Evolutionary conservation across 768 basidiomycete genomes (phyloP), one percentile per base, ranked within the genome.

Genomic region (Mycena chlorophos): DNA sequence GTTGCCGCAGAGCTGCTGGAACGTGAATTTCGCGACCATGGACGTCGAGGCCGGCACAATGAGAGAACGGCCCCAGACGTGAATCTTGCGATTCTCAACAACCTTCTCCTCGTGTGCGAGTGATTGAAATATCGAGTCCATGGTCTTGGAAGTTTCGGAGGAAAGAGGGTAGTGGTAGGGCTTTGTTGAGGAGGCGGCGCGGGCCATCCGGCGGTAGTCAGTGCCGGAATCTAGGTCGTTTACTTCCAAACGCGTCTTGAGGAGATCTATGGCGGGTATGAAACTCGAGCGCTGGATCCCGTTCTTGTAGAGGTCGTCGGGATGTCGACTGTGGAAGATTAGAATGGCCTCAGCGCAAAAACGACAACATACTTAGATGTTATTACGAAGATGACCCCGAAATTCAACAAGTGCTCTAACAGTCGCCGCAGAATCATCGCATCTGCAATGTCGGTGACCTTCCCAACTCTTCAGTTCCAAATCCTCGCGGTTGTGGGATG

Each of bases 291-390:
- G 84, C 69, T 99, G 97, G 39, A 99, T 97, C 0, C 97, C 97
- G 61, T 98, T 98, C 82, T 96, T 95, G 78, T 99, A 99, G 1
- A 99, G 78, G 27, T 98, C 92, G 65, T 98, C 89, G 2, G 97
- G 97, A 68, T 97, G 94, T 56, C 97, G 97, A 73, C 96, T 99
- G 63, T 2, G 10, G 37, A 29, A 45, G 25, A 19, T 28, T n/a
- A 16, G 37, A 56, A 25, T 26, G 19, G 47, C 26, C 20, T 17
- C 52, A 5, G 34, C 50, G 31, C 20, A 20, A 54, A 3, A 42
- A 14, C 19, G 20, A 12, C 8, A n/a, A 70, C 91, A 66, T 55
- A 97, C 96, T 99, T 99, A 51, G 95, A 98, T 0, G 97, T 99
- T 76, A 98, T 91, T 23, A 99, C 88, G 66, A 87, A 93, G 45